Evolutionary conservation across 768 basidiomycete species (phyloP), one percentile per base, ranked within the genome.

Genomic region (Serendipita vermifera): DNA sequence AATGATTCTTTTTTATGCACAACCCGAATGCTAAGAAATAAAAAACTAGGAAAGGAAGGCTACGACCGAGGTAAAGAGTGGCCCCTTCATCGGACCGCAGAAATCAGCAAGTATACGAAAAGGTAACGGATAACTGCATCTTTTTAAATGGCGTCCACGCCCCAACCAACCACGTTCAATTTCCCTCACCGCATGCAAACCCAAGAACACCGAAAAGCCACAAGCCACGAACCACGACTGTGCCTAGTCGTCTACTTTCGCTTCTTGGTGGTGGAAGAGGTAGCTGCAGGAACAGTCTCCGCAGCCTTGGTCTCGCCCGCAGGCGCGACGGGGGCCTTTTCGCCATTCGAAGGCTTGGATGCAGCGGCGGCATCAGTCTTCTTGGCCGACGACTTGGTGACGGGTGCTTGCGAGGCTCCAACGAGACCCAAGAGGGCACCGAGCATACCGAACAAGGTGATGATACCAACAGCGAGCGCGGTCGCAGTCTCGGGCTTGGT

Each of bases 401-500:
- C 68, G 29, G 87, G 81, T 66, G 85, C 81, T 67, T 82, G 78
- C 48, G 76, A 73, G 38, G 63, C 64, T 60, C 88, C 85, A 67
- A 91, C 77, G 63, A 92, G 72, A 56, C 89, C 82, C 59, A 89
- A 78, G 65, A 90, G 72, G 35, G 78, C 77, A 61, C 83, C 87
- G 61, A 98, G 68, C 81, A 96, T 82, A 46, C 85, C 85, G 65
- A 96, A 78, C 61, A 96, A 67, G 38, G 87, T 88, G 63, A 94
- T 75, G 43, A 87, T 60, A 48, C 79, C 81, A 60, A 80, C 84
- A 58, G 74, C 74, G 61, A 97, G 75, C 59, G 81, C 87, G 41
- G 76, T 84, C 62, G 82, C 90, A 54, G 87, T 87, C 71, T 92
- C 85, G 43, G 93, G 92, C 66, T 92, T 82, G 35, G 84, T 74